Evolutionary conservation across 2,329 filamentous ascomycete genomes (phyloP).

Genomic region (Trichophyton equinum): DNA sequence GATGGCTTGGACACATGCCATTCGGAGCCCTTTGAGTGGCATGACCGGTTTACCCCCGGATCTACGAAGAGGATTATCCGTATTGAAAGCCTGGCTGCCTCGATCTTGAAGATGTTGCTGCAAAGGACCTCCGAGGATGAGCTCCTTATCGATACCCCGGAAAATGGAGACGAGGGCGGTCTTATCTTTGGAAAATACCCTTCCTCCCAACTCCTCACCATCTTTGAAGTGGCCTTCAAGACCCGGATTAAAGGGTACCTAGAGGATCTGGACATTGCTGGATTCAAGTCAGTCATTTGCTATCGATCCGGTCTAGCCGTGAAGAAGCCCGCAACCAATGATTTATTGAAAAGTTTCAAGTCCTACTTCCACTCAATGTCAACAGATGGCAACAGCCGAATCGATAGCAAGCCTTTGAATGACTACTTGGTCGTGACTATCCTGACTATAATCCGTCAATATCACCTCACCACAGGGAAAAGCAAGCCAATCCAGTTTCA

Average conservation of each 20-base stretch:
- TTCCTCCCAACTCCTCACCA: background rate
- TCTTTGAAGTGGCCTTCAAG: slow-evolving; percentile 28
- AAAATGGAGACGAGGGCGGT: background rate
- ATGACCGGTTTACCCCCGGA: slow-evolving; percentile 52
- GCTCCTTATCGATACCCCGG: background rate
- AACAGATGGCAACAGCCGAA: slow-evolving; percentile 22
- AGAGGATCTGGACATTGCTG: slow-evolving; percentile 55
- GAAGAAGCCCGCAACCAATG: slow-evolving; percentile 36
- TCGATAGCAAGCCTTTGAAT: slow-evolving; percentile 51
- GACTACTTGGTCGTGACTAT: slow-evolving; percentile 55
- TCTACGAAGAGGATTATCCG: slow-evolving; percentile 61
- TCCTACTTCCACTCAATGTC: slow-evolving; percentile 20
- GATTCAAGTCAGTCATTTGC: slow-evolving; percentile 74
- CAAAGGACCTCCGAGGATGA: background rate
- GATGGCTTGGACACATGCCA: slow-evolving; percentile 53
- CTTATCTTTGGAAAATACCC: background rate
- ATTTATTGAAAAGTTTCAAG: slow-evolving; percentile 19
- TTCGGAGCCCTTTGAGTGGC: slow-evolving; percentile 50
- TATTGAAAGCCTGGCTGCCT: slow-evolving; percentile 59
- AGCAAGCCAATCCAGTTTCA: slow-evolving; percentile 74
- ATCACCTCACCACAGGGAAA: slow-evolving; percentile 21
- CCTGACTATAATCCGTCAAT: slow-evolving; percentile 44
- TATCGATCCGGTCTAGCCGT: slow-evolving; percentile 64
- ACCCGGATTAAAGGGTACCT: slow-evolving; percentile 45
- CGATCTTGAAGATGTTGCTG: slow-evolving; percentile 42